Base-by-base conservation (phyloP, 2,329 filamentous ascomycete species). In the Magnaporthiopsis incrustans region DNA sequence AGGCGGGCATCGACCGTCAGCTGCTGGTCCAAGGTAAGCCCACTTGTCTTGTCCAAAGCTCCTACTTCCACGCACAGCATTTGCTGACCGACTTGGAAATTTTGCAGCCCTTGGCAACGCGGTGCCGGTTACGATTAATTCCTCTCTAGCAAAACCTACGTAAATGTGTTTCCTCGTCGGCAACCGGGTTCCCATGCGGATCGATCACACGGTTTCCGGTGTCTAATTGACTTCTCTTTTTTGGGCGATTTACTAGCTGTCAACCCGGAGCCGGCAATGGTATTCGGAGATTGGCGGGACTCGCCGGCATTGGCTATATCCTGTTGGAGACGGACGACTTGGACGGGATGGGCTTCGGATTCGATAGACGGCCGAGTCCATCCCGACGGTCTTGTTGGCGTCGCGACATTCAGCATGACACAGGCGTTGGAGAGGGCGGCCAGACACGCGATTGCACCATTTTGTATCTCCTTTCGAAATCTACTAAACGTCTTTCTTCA, bases 101-200 rank as follows among this genome's bases (percentile, higher is more conserved):
- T 8, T 59, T 15, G 53, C 68, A 84, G 81, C 73, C 81, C 81
- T 67, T 84, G 82, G 82, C 81, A 84, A 74, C 79, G 81, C 68
- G 82, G 82, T 69, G 82, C 82, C 64, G 82, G 82, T 67, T 84
- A 84, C 71, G 82, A 84, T 60, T 75, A 79, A 57, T 38, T 38
- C 32, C 33, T 26, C 22, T 32, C 32, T 62, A 30, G 26, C 22
- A 61, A 56, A 33, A 61, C 32, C n/a, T n/a, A n/a, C n/a, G n/a
- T 72, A 67, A 71, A 35, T 33, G 38, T 57, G 50, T 50, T 53
- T 53, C 44, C 22, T 10, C 44, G 44, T 22, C 44, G 44, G 44
- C 44, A 53, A 38, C 22, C 22, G 22, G 18, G 22, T 8, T 11
- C 18, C 44, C 10, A 22, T n/a, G 22, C 44, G 44, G 44, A 53